Evolutionary conservation across 768 basidiomycete genomes (phyloP).

Genomic region (Zangia roseola): DNA sequence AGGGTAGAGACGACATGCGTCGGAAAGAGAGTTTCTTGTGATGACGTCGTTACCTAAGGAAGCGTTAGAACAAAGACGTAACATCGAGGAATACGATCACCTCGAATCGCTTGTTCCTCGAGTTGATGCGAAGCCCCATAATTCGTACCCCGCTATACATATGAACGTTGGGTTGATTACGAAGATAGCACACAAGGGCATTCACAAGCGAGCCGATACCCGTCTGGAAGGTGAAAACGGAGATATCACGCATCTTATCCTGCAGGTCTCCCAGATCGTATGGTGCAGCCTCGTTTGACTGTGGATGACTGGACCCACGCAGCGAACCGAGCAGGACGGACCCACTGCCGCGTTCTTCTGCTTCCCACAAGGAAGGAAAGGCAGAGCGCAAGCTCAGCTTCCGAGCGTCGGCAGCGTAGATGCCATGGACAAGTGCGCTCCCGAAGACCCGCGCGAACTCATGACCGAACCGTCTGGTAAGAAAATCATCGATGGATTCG

Average conservation of each 20-base stretch:
- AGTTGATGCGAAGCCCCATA: slow-evolving; percentile 31
- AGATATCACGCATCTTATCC: slow-evolving; percentile 51
- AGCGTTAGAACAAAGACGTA: slow-evolving; percentile 4
- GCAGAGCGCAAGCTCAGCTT: slow-evolving; percentile 71
- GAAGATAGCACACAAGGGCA: slow-evolving; percentile 50
- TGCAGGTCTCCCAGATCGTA: slow-evolving; percentile 52
- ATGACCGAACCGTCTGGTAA: slow-evolving; percentile 70
- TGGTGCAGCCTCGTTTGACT: slow-evolving; percentile 12
- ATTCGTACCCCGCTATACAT: slow-evolving; percentile 47
- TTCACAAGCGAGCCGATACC: slow-evolving; percentile 70
- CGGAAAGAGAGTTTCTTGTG: slow-evolving; percentile 37
- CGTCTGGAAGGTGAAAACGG: slow-evolving; percentile 79
- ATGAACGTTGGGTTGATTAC: slow-evolving; percentile 52
- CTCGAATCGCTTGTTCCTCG: slow-evolving; percentile 41
- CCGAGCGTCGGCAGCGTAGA: slow-evolving; percentile 86
- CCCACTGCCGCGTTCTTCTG: slow-evolving; percentile 65
- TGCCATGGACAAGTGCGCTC: slow-evolving; percentile 85
- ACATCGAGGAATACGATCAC: slow-evolving; percentile 31
- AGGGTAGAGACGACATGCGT: slow-evolving; percentile 79
- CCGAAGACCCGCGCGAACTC: slow-evolving; percentile 72
- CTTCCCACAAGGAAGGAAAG: slow-evolving; percentile 71
- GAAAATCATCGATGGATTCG: slow-evolving; percentile 78
- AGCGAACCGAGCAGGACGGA: slow-evolving; percentile 66
- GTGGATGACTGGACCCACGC: slow-evolving; percentile 16
- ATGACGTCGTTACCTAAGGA: slow-evolving; percentile 34